Evolutionary conservation across 2,329 filamentous ascomycete species (phyloP), one percentile per base, ranked within the genome.

Genomic region (Blastomyces parvus): DNA sequence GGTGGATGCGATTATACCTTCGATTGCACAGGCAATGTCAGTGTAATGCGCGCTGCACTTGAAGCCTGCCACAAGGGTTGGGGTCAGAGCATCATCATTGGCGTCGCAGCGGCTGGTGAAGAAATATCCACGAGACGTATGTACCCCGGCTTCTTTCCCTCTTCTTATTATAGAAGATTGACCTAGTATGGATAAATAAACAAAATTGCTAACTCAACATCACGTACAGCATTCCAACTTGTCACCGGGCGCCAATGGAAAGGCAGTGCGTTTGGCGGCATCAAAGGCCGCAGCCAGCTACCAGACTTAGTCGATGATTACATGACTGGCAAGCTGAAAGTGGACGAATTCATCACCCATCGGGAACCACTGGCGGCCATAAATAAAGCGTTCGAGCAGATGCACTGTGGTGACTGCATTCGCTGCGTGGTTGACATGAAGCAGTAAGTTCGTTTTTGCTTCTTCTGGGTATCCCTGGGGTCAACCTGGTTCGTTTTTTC

Each of bases 51-150:
- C 67, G 89, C 90, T 61, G 94, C 94, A 50, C 86, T 99, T 65
- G 93, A 99, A 82, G 92, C 94, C 59, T 97, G 92, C 82, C 94
- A 99, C 83, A 99, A 99, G 86, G 94, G 94, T 59, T 99, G 94
- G 94, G 94, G 94, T 72, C 86, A 97, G 83, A 95, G 89, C 75
- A 96, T 99, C 78, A 86, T 99, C 77, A 99, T 99, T 72, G 94
- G 94, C 77, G 94, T 99, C 67, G 93, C 93, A 66, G 93, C 93
- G 69, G 93, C 93, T 64, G 93, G 93, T 61, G 92, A 97, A 80
- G 93, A 97, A 81, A 97, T 97, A 70, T 83, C 88, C 68, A 97
- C 93, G 61, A 84, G 93, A 77, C 92, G 91, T 96, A 82, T 83
- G 90, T 86, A 64, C 52, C 52, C 52, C 52, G 59, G 48, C 44